These are phyloP conservation scores for Fusarium sp. DNA, from an alignment of 2,329 filamentous ascomycete species.

Conservation along the genomic window DNA sequence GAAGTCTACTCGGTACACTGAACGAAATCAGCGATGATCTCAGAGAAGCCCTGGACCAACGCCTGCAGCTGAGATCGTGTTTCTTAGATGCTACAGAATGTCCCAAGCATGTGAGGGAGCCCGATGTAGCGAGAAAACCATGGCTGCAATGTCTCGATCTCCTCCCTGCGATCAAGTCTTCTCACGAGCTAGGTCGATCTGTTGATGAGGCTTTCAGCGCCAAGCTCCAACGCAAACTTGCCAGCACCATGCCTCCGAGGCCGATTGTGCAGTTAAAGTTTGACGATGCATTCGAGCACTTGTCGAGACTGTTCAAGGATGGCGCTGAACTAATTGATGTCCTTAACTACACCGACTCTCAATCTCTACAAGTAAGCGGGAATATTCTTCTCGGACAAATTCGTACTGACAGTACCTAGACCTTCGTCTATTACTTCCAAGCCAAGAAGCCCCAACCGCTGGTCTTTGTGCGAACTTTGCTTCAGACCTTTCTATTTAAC, in stretches of 20 bases:
- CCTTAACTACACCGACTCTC: conserved; percentile 73
- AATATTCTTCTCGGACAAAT: not conserved
- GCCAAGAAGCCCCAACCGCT: conserved; percentile 84
- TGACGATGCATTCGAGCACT: conserved; percentile 75
- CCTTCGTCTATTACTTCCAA: conserved; percentile 79
- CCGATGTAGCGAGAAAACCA: conserved; percentile 60
- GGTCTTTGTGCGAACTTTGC: conserved; percentile 82
- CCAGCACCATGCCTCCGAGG: conserved; percentile 91
- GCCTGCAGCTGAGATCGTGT: conserved; percentile 73
- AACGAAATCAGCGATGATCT: conserved; percentile 56
- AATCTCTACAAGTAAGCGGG: conserved; percentile 73
- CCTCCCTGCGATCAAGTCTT: conserved; percentile 67
- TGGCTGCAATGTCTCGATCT: conserved; percentile 63
- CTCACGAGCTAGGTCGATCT: conserved; percentile 69
- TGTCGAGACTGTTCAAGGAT: conserved; percentile 78
- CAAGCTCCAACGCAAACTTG: conserved; percentile 90
- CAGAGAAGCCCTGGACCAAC: conserved; percentile 67
- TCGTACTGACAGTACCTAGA: conserved; percentile 56
- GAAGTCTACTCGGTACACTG: conserved; percentile 60
- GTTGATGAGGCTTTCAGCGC: conserved; percentile 86
- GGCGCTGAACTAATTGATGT: conserved; percentile 75
- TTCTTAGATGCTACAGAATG: conserved; percentile 69
- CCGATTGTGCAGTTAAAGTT: conserved; percentile 85
- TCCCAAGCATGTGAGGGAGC: conserved; percentile 57
- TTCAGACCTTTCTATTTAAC: conserved; percentile 80